These are phyloP conservation scores for Thalassiosira hispida DNA, from an alignment of 352 stramenopile genomes.

Conservation along the genomic window DNA sequence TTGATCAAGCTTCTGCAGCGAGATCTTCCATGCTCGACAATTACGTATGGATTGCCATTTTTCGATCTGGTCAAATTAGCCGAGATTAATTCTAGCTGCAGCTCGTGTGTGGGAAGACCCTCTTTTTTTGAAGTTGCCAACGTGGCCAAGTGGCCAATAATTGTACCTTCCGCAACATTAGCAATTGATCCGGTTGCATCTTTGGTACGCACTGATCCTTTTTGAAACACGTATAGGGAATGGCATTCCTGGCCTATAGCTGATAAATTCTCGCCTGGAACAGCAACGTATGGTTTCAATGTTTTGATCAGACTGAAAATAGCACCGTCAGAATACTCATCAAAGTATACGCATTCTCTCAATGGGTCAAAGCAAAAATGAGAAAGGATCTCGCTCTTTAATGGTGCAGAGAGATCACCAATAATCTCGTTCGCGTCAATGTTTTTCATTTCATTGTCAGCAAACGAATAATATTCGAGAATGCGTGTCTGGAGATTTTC, in stretches of 20 bases:
- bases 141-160: constrained; percentile 64
- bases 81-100: constrained; percentile 54
- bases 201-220: constrained; percentile 44
- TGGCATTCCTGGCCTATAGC: constrained; percentile 62
- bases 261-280: constrained; percentile 59
- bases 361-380: constrained; percentile 63
- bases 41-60: constrained; percentile 54
- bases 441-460: constrained; percentile 63
- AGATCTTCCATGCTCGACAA: constrained; percentile 49
- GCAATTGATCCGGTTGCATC: constrained; percentile 44
- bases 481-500: constrained; percentile 40
- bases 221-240: constrained; percentile 61
- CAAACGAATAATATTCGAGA: constrained; percentile 64
- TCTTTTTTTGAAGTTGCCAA: constrained; percentile 44
- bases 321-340: constrained; percentile 56
- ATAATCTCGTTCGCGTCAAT: constrained; percentile 64
- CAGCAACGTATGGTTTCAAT: constrained; percentile 60
- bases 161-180: constrained; percentile 42
- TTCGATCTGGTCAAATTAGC: constrained; percentile 44
- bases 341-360: constrained; percentile 58
- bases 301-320: constrained; percentile 62
- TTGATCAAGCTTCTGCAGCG: constrained; percentile 48
- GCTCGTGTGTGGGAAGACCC: constrained; percentile 47
- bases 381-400: constrained; percentile 56
- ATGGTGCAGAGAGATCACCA: constrained; percentile 47